These are phyloP conservation scores for Epichloe brachyelytri DNA, from an alignment of 2,329 filamentous ascomycete species.

Conservation along the genomic window DNA sequence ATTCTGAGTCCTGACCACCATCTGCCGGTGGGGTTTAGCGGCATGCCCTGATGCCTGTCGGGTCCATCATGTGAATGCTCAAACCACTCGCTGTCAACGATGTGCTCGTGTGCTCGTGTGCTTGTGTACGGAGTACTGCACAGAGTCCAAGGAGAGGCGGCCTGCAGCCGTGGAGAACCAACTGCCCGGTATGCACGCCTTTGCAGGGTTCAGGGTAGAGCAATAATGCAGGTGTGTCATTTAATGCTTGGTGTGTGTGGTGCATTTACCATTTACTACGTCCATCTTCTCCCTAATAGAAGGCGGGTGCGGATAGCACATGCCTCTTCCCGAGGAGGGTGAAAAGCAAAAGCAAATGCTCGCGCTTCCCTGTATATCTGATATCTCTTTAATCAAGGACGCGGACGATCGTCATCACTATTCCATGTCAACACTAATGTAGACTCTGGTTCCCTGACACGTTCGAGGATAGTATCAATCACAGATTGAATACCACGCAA, in stretches of 20 bases:
- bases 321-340: too few relatives aligned
- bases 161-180: slow-evolving; percentile 6
- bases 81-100: slow-evolving; percentile 3
- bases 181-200: slow-evolving; percentile 2
- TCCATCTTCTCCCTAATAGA: too few relatives aligned
- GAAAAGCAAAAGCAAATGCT: too few relatives aligned
- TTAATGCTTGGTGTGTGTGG: not conserved
- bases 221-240: not conserved
- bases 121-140: too few relatives aligned
- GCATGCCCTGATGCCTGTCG: not conserved
- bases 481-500: slow-evolving; percentile 58
- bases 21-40: not conserved
- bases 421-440: slow-evolving; percentile 38
- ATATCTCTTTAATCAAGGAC: too few relatives aligned
- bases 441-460: slow-evolving; percentile 62
- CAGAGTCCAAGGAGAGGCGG: not conserved
- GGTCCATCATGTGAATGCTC: not conserved
- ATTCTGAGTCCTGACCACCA: not conserved
- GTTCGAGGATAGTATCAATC: slow-evolving; percentile 50
- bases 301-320: too few relatives aligned
- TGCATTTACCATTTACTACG: not conserved
- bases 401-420: too few relatives aligned
- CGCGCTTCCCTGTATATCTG: too few relatives aligned
- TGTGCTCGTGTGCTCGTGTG: too few relatives aligned
- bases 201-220: not conserved